Evolutionary conservation across 2,329 filamentous ascomycete species (phyloP).

Genomic region (Helotiales sp.): DNA sequence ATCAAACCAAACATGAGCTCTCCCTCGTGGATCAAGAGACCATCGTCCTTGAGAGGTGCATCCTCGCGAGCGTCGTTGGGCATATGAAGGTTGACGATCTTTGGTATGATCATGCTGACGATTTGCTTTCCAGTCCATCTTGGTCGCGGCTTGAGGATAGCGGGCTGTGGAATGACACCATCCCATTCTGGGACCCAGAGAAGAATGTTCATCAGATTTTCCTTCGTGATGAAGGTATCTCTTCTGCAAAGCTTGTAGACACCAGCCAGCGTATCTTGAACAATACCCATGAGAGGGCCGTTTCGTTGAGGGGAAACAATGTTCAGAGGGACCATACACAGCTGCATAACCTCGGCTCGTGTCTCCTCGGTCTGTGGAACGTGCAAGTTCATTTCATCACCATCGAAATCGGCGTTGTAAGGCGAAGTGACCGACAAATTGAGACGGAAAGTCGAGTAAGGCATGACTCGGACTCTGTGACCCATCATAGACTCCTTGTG

Average conservation of each 20-base stretch:
- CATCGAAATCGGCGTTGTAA: conserved; percentile 99
- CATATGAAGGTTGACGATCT: conserved; percentile 78
- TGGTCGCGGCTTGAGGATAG: conserved; percentile 90
- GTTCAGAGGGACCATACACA: conserved; percentile 97
- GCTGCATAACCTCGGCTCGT: conserved; percentile 88
- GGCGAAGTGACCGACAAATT: conserved; percentile 97
- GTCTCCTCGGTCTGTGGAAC: conserved; percentile 98
- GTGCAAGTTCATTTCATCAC: conserved; percentile 99
- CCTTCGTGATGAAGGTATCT: conserved; percentile 87
- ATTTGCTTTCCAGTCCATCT: conserved; percentile 99
- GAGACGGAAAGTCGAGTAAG: conserved; percentile 96
- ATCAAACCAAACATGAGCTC: conserved; percentile 89
- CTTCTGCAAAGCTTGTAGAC: conserved; percentile 95
- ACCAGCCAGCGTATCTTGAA: conserved; percentile 95
- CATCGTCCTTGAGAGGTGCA: conserved; percentile 73
- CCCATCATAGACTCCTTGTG: conserved; percentile 99
- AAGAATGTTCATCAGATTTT: conserved; percentile 95
- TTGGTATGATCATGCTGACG: conserved; percentile 88
- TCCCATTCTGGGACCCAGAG: conserved; percentile 99
- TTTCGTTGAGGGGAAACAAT: conserved; percentile 98
- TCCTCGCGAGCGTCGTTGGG: conserved; percentile 64
- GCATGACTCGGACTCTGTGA: conserved; percentile 96
- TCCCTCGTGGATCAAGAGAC: conserved; percentile 82
- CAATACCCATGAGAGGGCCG: conserved; percentile 98
- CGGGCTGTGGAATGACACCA: conserved; percentile 87